These are phyloP conservation scores for Pythium aristosporum DNA, from an alignment of 352 stramenopile species.

Conservation along the genomic window DNA sequence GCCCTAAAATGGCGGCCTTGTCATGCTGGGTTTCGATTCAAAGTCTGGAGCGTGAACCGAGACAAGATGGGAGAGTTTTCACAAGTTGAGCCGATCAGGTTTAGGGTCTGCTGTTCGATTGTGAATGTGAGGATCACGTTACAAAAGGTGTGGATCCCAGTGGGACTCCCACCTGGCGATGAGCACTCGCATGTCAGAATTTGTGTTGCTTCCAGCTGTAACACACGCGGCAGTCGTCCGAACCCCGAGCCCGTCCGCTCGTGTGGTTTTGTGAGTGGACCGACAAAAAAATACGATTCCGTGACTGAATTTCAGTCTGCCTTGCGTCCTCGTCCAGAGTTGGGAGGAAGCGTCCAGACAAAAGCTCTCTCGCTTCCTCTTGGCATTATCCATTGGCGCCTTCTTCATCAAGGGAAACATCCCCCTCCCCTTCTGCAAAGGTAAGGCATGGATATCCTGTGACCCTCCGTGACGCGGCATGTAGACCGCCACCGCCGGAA, in stretches of 20 bases:
- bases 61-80: background rate
- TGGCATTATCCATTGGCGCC: background rate
- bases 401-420: slow-evolving; percentile 15
- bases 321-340: slow-evolving; percentile 6
- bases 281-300: slow-evolving; percentile 15
- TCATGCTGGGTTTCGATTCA: background rate
- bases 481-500: background rate
- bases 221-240: slow-evolving; percentile 7
- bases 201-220: slow-evolving; percentile 9
- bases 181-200: slow-evolving; percentile 7
- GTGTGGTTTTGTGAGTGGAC: slow-evolving; percentile 1
- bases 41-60: background rate
- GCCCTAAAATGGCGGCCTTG: background rate
- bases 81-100: slow-evolving; percentile 7
- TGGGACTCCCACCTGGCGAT: background rate
- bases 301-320: slow-evolving; percentile 8
- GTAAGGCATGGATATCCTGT: slow-evolving; percentile 6
- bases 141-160: background rate
- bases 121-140: slow-evolving; percentile 1
- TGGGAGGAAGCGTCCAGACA: slow-evolving; percentile 14
- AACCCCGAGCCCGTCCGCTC: slow-evolving; percentile 29
- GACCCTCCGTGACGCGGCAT: background rate
- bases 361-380: background rate
- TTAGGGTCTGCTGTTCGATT: slow-evolving; percentile 22
- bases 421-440: background rate